A percentile compares a stretch with the other conserved stretches of the same genome.
These are phyloP conservation scores for Daphne laureola DNA, from an alignment of 441 rosid species.

Conservation along the genomic window DNA sequence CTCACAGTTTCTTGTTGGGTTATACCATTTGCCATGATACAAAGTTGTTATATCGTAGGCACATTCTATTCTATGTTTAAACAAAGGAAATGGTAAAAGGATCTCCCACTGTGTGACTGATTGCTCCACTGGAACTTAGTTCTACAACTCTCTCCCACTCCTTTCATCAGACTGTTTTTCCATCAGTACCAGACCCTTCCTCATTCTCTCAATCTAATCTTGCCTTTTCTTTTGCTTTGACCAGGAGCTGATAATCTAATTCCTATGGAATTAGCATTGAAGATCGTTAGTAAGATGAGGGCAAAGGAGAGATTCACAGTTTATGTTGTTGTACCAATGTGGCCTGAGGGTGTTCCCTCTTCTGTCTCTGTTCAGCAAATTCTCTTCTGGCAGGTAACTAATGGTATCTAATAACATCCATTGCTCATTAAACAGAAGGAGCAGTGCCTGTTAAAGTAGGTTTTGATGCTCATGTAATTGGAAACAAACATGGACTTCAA, in stretches of 20 bases:
- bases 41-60: too few species aligned
- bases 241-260: slow-evolving; percentile 82
- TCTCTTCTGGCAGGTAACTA: slow-evolving; percentile 84
- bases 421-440: too few species aligned
- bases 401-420: too few species aligned
- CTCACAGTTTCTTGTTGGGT: background rate
- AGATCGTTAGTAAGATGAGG: slow-evolving; percentile 63
- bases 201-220: background rate
- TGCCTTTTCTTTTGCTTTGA: slow-evolving; percentile 6
- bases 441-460: too few species aligned
- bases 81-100: too few species aligned
- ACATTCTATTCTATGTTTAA: too few species aligned
- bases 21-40: too few species aligned
- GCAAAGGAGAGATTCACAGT: slow-evolving; percentile 73
- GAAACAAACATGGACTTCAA: too few species aligned
- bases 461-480: too few species aligned
- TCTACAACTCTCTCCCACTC: background rate
- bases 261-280: slow-evolving; percentile 84
- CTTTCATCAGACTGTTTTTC: background rate
- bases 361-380: slow-evolving; percentile 73
- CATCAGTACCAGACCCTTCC: background rate
- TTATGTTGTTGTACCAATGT: slow-evolving; percentile 74
- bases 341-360: slow-evolving; percentile 84
- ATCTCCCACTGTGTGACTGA: too few species aligned
- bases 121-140: background rate